phyloP scores from a whole-genome alignment of 306 rosid genomes.

The Mimosa bimucronata region DNA sequence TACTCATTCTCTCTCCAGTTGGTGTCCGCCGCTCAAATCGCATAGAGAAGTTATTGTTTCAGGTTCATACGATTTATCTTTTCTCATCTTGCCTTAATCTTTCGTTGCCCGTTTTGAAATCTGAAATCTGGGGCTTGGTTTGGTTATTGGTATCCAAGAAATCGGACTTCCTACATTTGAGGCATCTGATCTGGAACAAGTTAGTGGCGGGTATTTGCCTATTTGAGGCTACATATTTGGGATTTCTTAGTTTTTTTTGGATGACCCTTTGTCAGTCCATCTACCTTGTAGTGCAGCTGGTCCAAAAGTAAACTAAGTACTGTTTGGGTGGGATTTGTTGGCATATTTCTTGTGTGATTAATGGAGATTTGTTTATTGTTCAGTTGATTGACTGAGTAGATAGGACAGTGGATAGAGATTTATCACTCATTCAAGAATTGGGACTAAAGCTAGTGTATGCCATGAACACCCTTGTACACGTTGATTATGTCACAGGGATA shows the following conservation, averaged over 20 bases:
- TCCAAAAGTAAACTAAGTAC: too few species aligned
- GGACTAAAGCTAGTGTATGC: constrained; percentile 82
- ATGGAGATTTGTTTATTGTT: constrained; percentile 5
- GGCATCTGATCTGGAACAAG: constrained; percentile 94
- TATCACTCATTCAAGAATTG: constrained; percentile 65
- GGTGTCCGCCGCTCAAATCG: too few species aligned
- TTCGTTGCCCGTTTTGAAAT: too few species aligned
- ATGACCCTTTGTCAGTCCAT: too few species aligned
- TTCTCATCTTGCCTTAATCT: too few species aligned
- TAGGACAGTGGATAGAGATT: constrained; percentile 86
- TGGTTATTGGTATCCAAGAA: constrained; percentile 65
- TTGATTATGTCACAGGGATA: constrained; percentile 97
- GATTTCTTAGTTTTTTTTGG: background rate
- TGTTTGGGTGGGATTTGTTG: background rate
- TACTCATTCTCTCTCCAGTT: too few species aligned
- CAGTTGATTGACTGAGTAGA: constrained; percentile 99
- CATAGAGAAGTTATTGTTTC: too few species aligned
- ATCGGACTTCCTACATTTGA: constrained; percentile 89
- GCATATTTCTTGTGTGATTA: constrained; percentile 18
- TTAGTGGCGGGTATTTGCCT: constrained; percentile 31
- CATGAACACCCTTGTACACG: constrained; percentile 94
- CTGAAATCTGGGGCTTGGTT: too few species aligned
- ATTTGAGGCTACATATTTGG: constrained; percentile 45
- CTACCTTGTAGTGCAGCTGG: too few species aligned
- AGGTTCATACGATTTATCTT: too few species aligned